Base-by-base conservation (phyloP, 2,329 filamentous ascomycete genomes). In the Colletotrichum sp. region DNA sequence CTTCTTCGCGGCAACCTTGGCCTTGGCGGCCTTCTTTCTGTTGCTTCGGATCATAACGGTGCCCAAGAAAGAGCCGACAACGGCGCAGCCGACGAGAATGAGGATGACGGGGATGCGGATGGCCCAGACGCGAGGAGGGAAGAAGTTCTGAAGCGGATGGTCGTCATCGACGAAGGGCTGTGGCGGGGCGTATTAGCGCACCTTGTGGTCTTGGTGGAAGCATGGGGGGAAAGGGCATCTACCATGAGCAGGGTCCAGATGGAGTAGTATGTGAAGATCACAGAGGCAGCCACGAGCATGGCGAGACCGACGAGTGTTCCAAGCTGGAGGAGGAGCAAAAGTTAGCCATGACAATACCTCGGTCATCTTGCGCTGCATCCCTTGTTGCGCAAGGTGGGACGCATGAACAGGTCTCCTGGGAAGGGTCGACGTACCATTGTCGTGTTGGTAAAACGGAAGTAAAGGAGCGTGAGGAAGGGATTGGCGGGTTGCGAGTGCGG, bases 21-120 rank as follows among this genome's bases (percentile, higher is more conserved):
- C 94, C 91, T 98, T 99, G 80, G 95, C 93, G 5, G 95, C 95
- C 92, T 97, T 98, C 92, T 98, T 98, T 85, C 94, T 91, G 90
- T 98, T 98, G 90, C 96, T 98, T 85, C 95, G 93, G 88, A 99
- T 98, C 97, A 99, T 99, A 83, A 99, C 96, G 83, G 98, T 93
- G 81, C 94, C 94, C 80, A 99, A 90, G 89, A 99, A 99, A 76
- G 95, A 97, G 78, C 97, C 97, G 77, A 99, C 96, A 76, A 99
- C 96, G 75, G 97, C 96, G 76, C 94, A 96, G 78, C 94, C 96
- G 79, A 99, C 90, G 62, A 99, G 93, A 78, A 98, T 94, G 80
- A 99, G 93, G 84, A 99, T 98, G 81, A 99, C 96, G 80, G 97
- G 97, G 82, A 99, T 97, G 85, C 97, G 96, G 84, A 99, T 98